Base-by-base conservation (phyloP, 2,329 filamentous ascomycete species). In the Xenoacremonium recifei region DNA sequence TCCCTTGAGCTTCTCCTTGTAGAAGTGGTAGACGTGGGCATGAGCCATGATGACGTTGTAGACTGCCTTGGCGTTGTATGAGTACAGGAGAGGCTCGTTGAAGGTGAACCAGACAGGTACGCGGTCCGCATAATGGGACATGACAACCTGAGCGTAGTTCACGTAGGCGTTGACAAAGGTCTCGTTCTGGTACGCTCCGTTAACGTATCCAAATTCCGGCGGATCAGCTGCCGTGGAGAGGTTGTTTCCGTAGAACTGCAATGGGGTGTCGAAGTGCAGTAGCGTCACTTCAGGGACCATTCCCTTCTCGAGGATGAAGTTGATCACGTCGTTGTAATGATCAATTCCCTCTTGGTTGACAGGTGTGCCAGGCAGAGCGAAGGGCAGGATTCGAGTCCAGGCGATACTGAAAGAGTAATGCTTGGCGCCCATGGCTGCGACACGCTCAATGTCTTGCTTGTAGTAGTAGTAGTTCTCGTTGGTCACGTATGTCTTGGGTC, bases 391-490 rank as follows among this genome's bases (percentile, higher is more conserved):
- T 5, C 75, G 62, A 2, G 71, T 65, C 75, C 75, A 79, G 0
- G 72, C 60, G 40, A 79, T 74, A 4, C 69, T 73, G 47, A 77
- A 78, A 3, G 72, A 71, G 54, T 75, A 77, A 36, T 75, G 70
- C 33, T 67, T 67, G 7, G 76, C 66, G 0, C 76, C 76, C 57
- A 79, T 67, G 3, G 71, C 65, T 1, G 75, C 74, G 7, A 79
- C 63, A 0, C 75, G 67, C 43, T 72, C 73, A 32, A 79, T 76
- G 31, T 79, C 73, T 57, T 78, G 76, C 55, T 77, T 78, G 51
- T 78, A 79, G 6, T 75, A 58, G 45, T 76, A 79, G 53, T 78
- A 79, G 41, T 77, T 69, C 58, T 75, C 72, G 31, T 71, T 75
- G 3, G 70, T 69, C 25, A 66, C 60, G 40, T 68, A 64, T 20